phyloP scores from a whole-genome alignment of 1,139 yeast genomes.

The Debaryomyces nepalensis region DNA sequence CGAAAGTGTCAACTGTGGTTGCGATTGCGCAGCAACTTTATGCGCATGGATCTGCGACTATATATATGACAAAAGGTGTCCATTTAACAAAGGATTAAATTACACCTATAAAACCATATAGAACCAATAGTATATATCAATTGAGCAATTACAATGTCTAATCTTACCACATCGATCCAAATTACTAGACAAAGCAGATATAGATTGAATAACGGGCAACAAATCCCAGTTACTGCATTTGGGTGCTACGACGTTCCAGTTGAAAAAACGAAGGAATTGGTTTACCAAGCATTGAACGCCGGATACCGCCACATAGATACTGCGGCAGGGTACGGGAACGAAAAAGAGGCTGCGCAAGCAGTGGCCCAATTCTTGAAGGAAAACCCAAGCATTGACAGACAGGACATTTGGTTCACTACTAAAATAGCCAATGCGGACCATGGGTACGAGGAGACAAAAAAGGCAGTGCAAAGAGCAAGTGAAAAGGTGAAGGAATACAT shows the following conservation, averaged over 20 bases:
- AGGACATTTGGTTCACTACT: slow-evolving; percentile 52
- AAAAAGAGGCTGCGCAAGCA: slow-evolving; percentile 43
- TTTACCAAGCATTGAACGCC: slow-evolving; percentile 49
- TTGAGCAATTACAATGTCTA: slow-evolving; percentile 22
- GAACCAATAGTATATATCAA: not conserved
- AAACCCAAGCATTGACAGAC: slow-evolving; percentile 34
- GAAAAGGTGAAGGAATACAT: slow-evolving; percentile 39
- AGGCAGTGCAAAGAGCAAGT: slow-evolving; percentile 50
- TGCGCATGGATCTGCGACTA: not conserved
- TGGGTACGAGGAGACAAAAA: slow-evolving; percentile 61
- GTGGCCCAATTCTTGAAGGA: slow-evolving; percentile 49
- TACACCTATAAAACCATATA: not conserved
- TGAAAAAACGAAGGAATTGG: slow-evolving; percentile 31
- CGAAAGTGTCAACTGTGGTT: slow-evolving; percentile 6
- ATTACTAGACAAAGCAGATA: slow-evolving; percentile 33
- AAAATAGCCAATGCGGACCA: slow-evolving; percentile 64
- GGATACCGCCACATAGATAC: slow-evolving; percentile 69
- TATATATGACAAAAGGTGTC: slow-evolving; percentile 1
- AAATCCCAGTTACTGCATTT: slow-evolving; percentile 47
- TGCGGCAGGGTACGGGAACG: slow-evolving; percentile 57
- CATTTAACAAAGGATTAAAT: not conserved
- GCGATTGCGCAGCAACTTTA: slow-evolving; percentile 10
- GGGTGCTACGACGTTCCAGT: slow-evolving; percentile 39
- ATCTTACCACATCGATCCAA: slow-evolving; percentile 34
- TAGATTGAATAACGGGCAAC: slow-evolving; percentile 41